Conservation (phyloP, 257 asterid genomes). For the Anisodus tanguticus region DNA sequence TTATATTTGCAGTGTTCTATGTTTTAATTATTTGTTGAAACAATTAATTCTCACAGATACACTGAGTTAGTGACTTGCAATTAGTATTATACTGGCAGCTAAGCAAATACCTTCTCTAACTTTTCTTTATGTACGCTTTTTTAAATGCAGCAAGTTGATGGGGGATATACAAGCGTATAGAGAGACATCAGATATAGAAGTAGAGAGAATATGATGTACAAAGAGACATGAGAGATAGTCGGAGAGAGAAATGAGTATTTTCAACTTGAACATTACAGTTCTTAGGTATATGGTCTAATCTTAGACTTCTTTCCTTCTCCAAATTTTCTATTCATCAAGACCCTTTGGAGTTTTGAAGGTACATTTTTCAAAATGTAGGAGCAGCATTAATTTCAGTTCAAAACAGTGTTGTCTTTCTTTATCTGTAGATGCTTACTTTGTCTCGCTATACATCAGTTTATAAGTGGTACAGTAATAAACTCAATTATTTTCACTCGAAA, state of each 20-base stretch:
- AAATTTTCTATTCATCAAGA: neutral
- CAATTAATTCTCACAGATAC: neutral
- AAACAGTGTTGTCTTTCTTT: neutral
- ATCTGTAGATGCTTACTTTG: neutral
- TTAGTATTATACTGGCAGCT: neutral
- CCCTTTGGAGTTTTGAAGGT: constrained; percentile 20
- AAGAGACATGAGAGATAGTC: constrained; percentile 21
- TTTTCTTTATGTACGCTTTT: neutral
- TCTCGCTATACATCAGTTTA: neutral
- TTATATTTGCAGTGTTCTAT: neutral
- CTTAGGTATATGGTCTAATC: constrained; percentile 18
- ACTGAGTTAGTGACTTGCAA: neutral
- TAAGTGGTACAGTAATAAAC: too few relatives aligned
- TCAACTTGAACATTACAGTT: neutral
- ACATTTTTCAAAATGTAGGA: neutral
- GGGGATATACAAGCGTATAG: neutral
- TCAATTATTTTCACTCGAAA: neutral
- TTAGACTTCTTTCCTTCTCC: neutral
- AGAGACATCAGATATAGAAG: neutral
- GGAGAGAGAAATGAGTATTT: neutral
- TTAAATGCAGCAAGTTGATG: constrained; percentile 34
- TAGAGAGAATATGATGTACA: neutral
- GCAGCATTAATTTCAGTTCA: too few relatives aligned
- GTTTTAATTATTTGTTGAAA: neutral
- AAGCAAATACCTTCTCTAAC: neutral